Percentiles rank a stretch among this genome's conserved stretches.
These are phyloP conservation scores for Capsicum rhomboideum DNA, from an alignment of 257 asterid genomes.

Conservation along the genomic window DNA sequence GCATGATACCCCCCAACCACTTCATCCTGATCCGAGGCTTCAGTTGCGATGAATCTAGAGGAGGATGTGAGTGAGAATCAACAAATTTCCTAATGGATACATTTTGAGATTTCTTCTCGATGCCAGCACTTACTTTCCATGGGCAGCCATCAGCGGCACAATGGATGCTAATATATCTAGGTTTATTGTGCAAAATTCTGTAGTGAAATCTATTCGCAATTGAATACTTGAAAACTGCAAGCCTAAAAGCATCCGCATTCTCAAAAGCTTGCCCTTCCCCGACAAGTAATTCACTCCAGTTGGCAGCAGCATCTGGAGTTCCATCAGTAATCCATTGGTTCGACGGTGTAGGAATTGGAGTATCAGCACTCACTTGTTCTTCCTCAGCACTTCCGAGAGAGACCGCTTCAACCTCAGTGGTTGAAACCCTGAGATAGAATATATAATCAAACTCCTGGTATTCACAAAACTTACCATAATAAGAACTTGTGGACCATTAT, in stretches of 20 bases:
- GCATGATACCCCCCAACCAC: constrained; percentile 2
- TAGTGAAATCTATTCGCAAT: constrained; percentile 1
- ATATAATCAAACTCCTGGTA: background rate
- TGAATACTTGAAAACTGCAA: constrained; percentile 1
- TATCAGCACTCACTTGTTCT: constrained; percentile 5
- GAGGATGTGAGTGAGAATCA: constrained; percentile 3
- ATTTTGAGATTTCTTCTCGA: background rate
- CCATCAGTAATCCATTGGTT: background rate
- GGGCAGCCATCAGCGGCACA: constrained; percentile 1
- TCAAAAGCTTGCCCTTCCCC: constrained; percentile 1
- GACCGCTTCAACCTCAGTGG: constrained; percentile 1
- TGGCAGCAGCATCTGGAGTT: constrained; percentile 1
- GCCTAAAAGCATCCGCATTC: background rate
- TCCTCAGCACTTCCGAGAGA: constrained; percentile 1
- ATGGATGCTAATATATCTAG: constrained; percentile 3
- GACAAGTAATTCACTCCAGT: constrained; percentile 4
- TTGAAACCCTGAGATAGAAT: background rate
- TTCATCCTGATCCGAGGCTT: constrained; percentile 4
- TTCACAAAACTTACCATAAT: background rate
- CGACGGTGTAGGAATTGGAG: background rate
- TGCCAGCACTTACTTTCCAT: constrained; percentile 4
- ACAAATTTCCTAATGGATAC: constrained; percentile 4
- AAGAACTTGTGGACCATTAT: background rate
- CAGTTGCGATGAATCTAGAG: background rate
- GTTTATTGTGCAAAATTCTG: constrained; percentile 3